phyloP scores from a whole-genome alignment of 2,329 filamentous ascomycete species.

The Aspergillus ochraceus region DNA sequence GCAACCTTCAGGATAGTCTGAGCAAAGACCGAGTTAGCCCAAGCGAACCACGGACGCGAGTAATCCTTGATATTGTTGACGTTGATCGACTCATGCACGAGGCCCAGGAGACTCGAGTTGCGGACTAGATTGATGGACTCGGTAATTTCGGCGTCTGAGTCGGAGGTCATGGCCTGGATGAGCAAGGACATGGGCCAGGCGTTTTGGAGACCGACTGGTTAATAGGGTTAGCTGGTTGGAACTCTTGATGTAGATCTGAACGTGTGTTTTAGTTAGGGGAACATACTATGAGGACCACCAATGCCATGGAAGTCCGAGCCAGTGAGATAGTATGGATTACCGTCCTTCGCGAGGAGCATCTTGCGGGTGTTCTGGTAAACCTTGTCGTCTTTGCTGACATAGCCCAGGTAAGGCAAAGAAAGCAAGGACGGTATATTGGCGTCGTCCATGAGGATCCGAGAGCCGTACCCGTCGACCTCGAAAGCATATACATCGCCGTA shows the following conservation, averaged over 20 bases:
- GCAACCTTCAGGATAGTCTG: conserved; percentile 89
- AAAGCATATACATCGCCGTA: conserved; percentile 64
- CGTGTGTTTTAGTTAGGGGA: background rate
- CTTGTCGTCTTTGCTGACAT: conserved; percentile 58
- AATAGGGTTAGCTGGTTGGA: conserved; percentile 40
- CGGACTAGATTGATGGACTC: conserved; percentile 73
- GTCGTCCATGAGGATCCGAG: conserved; percentile 64
- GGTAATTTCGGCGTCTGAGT: conserved; percentile 77
- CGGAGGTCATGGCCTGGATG: conserved; percentile 84
- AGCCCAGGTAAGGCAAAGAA: conserved; percentile 60
- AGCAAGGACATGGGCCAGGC: conserved; percentile 97
- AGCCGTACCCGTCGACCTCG: conserved; percentile 66
- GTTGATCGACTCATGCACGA: conserved; percentile 90
- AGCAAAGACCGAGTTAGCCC: conserved; percentile 96
- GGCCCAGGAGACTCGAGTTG: conserved; percentile 69
- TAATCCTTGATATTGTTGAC: conserved; percentile 71
- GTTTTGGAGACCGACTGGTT: conserved; percentile 74
- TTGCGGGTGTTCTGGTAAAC: conserved; percentile 86
- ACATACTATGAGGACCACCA: conserved; percentile 68
- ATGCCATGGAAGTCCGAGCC: conserved; percentile 82
- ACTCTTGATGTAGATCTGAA: background rate
- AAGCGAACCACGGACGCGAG: conserved; percentile 93
- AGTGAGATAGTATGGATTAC: conserved; percentile 85
- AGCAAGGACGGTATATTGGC: conserved; percentile 65
- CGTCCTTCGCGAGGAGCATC: conserved; percentile 71